Evolutionary conservation across 805 yeast species (phyloP).

Genomic region (Cyberlindnera samutprakarnensis): DNA sequence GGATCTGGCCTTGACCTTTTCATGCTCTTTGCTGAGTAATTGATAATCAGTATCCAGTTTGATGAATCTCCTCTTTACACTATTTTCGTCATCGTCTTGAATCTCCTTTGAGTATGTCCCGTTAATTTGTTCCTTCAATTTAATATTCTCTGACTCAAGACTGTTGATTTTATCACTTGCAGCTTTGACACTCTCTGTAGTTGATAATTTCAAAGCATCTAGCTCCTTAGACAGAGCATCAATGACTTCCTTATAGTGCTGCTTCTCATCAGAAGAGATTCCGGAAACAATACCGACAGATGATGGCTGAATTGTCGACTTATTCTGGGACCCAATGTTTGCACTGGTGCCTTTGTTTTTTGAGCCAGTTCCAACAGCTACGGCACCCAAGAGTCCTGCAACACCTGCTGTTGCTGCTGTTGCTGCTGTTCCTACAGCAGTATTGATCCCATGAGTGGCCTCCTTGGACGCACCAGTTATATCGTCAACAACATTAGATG

Average conservation of each 20-base stretch:
- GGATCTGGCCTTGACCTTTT: slow-evolving; percentile 31
- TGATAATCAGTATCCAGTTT: slow-evolving; percentile 37
- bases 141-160: slow-evolving; percentile 34
- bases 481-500: slow-evolving; percentile 1
- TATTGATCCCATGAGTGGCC: not conserved
- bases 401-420: not conserved
- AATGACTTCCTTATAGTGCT: slow-evolving; percentile 23
- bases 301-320: not conserved
- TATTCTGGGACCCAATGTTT: not conserved
- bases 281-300: not conserved
- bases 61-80: slow-evolving; percentile 35
- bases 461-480: not conserved
- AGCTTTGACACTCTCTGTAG: slow-evolving; percentile 43
- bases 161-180: slow-evolving; percentile 48
- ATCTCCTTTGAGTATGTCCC: not conserved
- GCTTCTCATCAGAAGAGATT: slow-evolving; percentile 12
- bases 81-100: slow-evolving; percentile 18
- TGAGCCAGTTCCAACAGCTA: not conserved
- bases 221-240: slow-evolving; percentile 27
- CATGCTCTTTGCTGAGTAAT: slow-evolving; percentile 40
- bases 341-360: not conserved
- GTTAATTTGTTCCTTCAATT: slow-evolving; percentile 14
- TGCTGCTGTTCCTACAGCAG: not conserved
- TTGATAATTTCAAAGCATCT: slow-evolving; percentile 31
- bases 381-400: not conserved